A percentile compares a stretch with the other conserved stretches of the same genome.
Conservation (phyloP, 2,329 filamentous ascomycete species). For the Reticulascus tulasneorum region DNA sequence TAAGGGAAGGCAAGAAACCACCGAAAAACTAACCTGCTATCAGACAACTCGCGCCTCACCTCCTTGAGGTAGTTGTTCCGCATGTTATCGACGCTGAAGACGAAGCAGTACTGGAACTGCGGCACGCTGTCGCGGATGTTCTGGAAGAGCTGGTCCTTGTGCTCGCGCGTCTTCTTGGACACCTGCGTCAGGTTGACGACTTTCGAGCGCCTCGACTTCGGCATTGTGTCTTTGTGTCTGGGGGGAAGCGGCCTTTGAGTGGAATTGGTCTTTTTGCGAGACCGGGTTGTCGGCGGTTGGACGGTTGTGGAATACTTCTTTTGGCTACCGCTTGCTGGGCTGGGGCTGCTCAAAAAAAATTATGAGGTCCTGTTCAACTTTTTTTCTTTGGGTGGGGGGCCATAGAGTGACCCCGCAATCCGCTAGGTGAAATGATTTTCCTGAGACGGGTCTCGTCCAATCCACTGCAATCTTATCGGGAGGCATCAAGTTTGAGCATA, state of each 20-base stretch:
- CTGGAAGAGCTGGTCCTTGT: constrained; percentile 83
- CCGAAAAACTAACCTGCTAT: constrained; percentile 76
- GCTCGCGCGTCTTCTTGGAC: constrained; percentile 87
- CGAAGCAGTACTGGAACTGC: constrained; percentile 85
- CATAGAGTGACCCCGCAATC: constrained; percentile 18
- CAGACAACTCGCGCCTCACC: constrained; percentile 77
- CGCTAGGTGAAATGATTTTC: constrained; percentile 17
- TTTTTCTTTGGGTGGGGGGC: too few relatives aligned
- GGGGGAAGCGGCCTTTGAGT: constrained; percentile 1
- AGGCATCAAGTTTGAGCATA: too few relatives aligned
- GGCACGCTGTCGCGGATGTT: constrained; percentile 83
- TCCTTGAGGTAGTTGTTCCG: constrained; percentile 94
- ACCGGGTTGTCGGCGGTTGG: neutral
- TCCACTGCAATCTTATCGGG: neutral
- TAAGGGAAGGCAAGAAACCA: constrained; percentile 1
- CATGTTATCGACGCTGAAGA: constrained; percentile 95
- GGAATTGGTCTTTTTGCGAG: constrained; percentile 4
- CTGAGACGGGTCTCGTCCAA: neutral
- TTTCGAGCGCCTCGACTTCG: constrained; percentile 90
- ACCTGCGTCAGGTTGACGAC: constrained; percentile 89
- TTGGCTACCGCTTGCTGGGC: neutral
- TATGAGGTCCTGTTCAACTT: constrained; percentile 9
- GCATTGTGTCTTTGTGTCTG: constrained; percentile 65
- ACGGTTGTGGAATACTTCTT: neutral
- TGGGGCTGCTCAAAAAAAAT: constrained; percentile 1